Evolutionary conservation across 2,329 filamentous ascomycete species (phyloP).

Genomic region (Cladosporium sp.): DNA sequence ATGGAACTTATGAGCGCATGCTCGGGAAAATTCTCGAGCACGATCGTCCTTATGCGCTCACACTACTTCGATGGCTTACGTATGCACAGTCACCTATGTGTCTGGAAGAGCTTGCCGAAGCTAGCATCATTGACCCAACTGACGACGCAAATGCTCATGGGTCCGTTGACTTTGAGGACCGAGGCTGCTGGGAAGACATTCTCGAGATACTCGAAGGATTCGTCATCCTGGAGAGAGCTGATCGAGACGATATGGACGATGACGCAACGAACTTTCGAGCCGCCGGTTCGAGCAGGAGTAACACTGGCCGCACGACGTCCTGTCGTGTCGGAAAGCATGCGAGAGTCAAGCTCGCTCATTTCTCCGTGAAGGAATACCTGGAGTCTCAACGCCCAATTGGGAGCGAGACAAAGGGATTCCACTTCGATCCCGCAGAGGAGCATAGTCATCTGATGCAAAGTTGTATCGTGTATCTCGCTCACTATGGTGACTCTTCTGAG

Average conservation of each 20-base stretch:
- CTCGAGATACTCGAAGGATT: slow-evolving; percentile 16
- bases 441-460: slow-evolving; percentile 14
- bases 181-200: slow-evolving; percentile 13
- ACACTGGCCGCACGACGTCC: not conserved
- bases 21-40: slow-evolving; percentile 13
- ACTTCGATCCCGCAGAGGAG: slow-evolving; percentile 4
- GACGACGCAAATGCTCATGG: slow-evolving; percentile 4
- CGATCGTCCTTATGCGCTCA: slow-evolving; percentile 13
- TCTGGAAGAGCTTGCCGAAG: slow-evolving; percentile 19
- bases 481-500: slow-evolving; percentile 11
- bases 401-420: slow-evolving; percentile 4
- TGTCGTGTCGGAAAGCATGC: slow-evolving; percentile 3
- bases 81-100: slow-evolving; percentile 17
- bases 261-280: too few relatives aligned
- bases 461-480: slow-evolving; percentile 15
- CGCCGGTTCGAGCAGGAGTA: not conserved
- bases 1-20: slow-evolving; percentile 21
- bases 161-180: slow-evolving; percentile 14
- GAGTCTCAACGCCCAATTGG: slow-evolving; percentile 7
- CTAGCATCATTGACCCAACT: slow-evolving; percentile 13
- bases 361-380: slow-evolving; percentile 21
- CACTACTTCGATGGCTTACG: slow-evolving; percentile 18
- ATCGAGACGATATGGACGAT: not conserved
- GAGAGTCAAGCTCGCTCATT: slow-evolving; percentile 17
- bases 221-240: not conserved